Base-by-base conservation (phyloP, 345 rosid genomes). In the Citrus inodora region DNA sequence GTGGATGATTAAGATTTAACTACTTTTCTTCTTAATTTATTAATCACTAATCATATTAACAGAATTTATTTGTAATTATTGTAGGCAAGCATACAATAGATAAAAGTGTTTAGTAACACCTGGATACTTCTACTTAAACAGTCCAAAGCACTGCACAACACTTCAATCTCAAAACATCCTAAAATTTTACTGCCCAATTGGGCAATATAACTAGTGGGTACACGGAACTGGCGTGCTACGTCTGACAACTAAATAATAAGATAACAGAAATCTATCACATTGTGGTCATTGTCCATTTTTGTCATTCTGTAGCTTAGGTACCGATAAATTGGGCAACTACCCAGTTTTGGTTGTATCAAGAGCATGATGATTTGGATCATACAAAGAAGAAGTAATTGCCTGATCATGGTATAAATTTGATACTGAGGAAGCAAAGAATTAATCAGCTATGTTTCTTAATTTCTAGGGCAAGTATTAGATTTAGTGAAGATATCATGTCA, bases 401-500 rank as follows among this genome's bases (percentile, higher is more conserved):
- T 38, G 58, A 27, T 13, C 4, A 67, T 21, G 17, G 16, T 21
- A 27, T 35, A 22, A 38, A 37, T 17, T 35, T 33, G 13, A 67
- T 67, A 66, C 46, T 6, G n/a, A 33, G 7, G 42, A 3, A 9
- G 22, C 7, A 35, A 13, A 68, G 7, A 42, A 30, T 38, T n/a
- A 33, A 62, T 16, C 27, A 38, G 55, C 10, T 38, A 10, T 17
- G 13, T 24, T 1, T 42, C 5, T 37, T 24, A 10, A 40, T 35
- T 38, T 38, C 9, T 4, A 17, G 21, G 2, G n/a, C 42, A 40
- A 16, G 10, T 21, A 13, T 0, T 17, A 71, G 46, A 2, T 55
- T 10, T 56, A 11, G 73, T 7, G 58, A 46, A 35, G 22, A 62
- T 58, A 60, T 24, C 11, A 21, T 25, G 9, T 87, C 82, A 91